Percentiles rank a stretch among this genome's conserved stretches.
Conservation (phyloP, 768 basidiomycete species). For the Leccinum aurantiacum region DNA sequence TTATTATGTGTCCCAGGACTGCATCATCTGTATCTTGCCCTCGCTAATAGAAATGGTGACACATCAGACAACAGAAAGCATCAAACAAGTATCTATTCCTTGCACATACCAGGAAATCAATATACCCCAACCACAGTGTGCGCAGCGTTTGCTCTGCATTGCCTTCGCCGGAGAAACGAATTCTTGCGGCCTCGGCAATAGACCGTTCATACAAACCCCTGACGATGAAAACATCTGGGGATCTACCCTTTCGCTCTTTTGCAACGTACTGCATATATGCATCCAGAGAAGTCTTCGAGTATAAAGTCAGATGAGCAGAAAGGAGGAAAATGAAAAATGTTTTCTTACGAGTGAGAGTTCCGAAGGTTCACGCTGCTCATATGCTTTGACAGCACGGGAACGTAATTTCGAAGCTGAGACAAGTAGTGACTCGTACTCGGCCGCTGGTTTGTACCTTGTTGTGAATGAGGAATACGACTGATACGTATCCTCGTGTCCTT, state of each 20-base stretch:
- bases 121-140: conserved; percentile 72
- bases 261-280: conserved; percentile 63
- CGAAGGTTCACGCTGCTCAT: conserved; percentile 59
- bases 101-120: conserved; percentile 62
- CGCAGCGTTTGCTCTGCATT: conserved; percentile 59
- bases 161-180: conserved; percentile 51
- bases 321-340: background rate
- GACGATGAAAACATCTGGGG: conserved; percentile 58
- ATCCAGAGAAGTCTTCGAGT: conserved; percentile 45
- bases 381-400: conserved; percentile 56
- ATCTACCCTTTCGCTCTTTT: conserved; percentile 59
- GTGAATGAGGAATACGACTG: conserved; percentile 89
- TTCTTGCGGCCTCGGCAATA: conserved; percentile 67
- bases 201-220: conserved; percentile 69
- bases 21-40: conserved; percentile 44
- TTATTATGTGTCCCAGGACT: conserved; percentile 42
- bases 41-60: conserved; percentile 2
- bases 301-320: conserved; percentile 17
- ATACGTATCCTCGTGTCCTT: conserved; percentile 79
- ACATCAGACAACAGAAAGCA: conserved; percentile 1
- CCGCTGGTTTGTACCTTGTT: conserved; percentile 67
- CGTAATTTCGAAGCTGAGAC: conserved; percentile 76
- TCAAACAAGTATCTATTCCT: background rate
- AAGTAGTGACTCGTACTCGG: conserved; percentile 77
- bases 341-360: conserved; percentile 60